Conservation (phyloP, 192 early-diverging fungal species). For the Spizellomyces punctatus region DNA sequence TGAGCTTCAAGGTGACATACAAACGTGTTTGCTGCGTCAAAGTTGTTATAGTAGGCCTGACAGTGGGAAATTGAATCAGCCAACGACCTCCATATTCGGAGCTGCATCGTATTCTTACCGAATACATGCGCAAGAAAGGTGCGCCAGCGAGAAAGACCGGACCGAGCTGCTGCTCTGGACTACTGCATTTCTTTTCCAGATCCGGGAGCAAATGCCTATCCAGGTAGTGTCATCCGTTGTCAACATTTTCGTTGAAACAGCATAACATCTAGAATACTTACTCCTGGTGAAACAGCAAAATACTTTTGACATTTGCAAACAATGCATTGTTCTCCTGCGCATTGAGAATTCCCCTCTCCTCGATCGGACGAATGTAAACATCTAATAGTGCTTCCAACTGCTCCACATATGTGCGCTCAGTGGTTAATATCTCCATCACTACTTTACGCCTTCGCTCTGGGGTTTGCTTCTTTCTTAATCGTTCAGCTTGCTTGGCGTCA, state of each 20-base stretch:
- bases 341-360: conserved; percentile 32
- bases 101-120: conserved; percentile 24
- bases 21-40: conserved; percentile 71
- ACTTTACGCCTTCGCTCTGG: conserved; percentile 65
- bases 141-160: conserved; percentile 74
- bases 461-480: conserved; percentile 36
- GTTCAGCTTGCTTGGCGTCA: conserved; percentile 3
- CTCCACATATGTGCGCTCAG: conserved; percentile 87
- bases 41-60: conserved; percentile 77
- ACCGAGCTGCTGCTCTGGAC: conserved; percentile 64
- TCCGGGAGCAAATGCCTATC: conserved; percentile 32
- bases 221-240: not conserved
- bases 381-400: conserved; percentile 74
- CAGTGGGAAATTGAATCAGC: conserved; percentile 1
- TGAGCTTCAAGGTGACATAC: conserved; percentile 51
- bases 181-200: conserved; percentile 15
- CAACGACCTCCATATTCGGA: not conserved
- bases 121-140: conserved; percentile 83
- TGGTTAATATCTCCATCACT: conserved; percentile 77
- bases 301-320: conserved; percentile 84
- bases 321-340: conserved; percentile 27
- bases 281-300: conserved; percentile 70
- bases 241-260: not conserved
- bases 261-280: conserved; percentile 20
- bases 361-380: conserved; percentile 50